Evolutionary conservation across 352 stramenopile genomes (phyloP).

Genomic region (Globisporangium perplexum): DNA sequence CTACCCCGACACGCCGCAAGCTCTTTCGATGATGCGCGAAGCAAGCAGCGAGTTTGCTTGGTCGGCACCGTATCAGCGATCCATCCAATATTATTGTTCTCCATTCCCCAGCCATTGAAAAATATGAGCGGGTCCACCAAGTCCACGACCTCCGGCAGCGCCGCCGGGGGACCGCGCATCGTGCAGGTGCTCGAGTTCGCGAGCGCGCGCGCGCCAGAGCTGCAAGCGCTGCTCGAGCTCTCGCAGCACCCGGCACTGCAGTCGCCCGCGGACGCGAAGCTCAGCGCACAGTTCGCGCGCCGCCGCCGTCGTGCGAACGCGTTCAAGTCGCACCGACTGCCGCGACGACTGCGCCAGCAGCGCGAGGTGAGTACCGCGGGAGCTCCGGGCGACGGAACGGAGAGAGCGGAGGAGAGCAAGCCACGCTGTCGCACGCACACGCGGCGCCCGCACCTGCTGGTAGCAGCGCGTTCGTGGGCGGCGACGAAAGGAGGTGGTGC

Average conservation of each 20-base stretch:
- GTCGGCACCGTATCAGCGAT: no score
- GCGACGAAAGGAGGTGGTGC: conserved; percentile 37
- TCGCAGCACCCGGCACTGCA: conserved; percentile 25
- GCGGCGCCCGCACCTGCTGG: conserved; percentile 44
- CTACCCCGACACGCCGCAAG: conserved; percentile 4
- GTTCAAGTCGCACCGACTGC: conserved; percentile 71
- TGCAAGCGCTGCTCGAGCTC: conserved; percentile 64
- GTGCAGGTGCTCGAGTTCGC: conserved; percentile 81
- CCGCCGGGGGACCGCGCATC: conserved; percentile 20
- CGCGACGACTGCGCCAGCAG: conserved; percentile 38
- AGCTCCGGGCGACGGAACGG: not conserved
- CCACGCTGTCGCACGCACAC: conserved; percentile 55
- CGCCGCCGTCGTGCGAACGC: conserved; percentile 68
- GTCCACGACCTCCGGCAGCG: no score
- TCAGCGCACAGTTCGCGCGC: conserved; percentile 49
- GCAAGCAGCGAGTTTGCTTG: not conserved
- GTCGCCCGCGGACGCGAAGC: conserved; percentile 30
- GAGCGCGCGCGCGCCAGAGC: conserved; percentile 57
- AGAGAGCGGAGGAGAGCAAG: conserved; percentile 1
- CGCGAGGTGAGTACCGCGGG: not conserved
- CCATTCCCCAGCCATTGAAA: no score
- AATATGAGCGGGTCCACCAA: not conserved
- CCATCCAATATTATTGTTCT: no score
- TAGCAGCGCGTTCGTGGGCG: conserved; percentile 35
- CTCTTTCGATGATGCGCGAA: conserved; percentile 7